phyloP scores from a whole-genome alignment of 208 protist species.

The Trypanosoma platydactyli region DNA sequence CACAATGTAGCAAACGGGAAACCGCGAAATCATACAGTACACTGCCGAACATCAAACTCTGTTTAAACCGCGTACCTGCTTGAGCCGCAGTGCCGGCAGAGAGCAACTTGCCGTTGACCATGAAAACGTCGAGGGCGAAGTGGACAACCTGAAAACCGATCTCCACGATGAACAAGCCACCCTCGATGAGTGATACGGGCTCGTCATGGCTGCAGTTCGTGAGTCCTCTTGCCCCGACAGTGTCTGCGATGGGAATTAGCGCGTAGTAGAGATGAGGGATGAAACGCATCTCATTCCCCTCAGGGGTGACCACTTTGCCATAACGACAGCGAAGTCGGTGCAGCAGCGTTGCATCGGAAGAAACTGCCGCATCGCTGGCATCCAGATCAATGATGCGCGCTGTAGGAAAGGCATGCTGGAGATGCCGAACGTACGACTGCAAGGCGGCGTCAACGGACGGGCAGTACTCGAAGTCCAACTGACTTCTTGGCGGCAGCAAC shows the following conservation, averaged over 20 bases:
- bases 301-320: constrained; percentile 66
- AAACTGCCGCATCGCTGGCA: constrained; percentile 48
- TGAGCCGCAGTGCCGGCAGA: constrained; percentile 50
- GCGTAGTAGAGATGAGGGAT: constrained; percentile 27
- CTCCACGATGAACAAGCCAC: constrained; percentile 79
- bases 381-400: constrained; percentile 77
- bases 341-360: constrained; percentile 64
- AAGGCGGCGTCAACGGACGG: constrained; percentile 50
- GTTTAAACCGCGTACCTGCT: constrained; percentile 70
- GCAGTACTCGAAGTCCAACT: constrained; percentile 24
- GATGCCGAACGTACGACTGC: constrained; percentile 62
- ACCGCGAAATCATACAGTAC: constrained; percentile 81
- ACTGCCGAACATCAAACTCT: constrained; percentile 69
- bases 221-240: constrained; percentile 8
- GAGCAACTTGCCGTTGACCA: constrained; percentile 62
- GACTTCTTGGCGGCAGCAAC: constrained; percentile 36
- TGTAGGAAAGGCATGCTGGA: constrained; percentile 57
- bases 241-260: constrained; percentile 29
- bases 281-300: constrained; percentile 25
- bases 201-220: constrained; percentile 17
- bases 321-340: constrained; percentile 81
- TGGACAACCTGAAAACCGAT: constrained; percentile 86
- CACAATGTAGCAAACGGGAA: constrained; percentile 30
- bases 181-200: constrained; percentile 39
- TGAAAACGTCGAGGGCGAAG: constrained; percentile 87